Percentiles rank a stretch among this genome's conserved stretches.
Evolutionary conservation across 2,329 filamentous ascomycete genomes (phyloP).

Genomic region (Capronia coronata): DNA sequence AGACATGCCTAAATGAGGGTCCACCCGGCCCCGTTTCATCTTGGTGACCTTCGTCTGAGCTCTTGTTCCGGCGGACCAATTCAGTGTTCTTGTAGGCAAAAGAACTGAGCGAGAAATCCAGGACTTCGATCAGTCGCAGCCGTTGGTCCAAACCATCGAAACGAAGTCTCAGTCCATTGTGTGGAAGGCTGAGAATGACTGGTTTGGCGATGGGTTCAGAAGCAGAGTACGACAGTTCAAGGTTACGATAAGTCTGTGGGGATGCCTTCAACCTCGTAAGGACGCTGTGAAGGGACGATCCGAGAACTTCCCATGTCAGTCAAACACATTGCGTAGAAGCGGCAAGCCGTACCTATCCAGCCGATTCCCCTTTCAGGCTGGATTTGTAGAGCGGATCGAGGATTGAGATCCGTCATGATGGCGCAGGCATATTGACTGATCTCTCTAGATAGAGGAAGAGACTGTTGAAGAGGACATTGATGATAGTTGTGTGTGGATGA

Average conservation of each 20-base stretch:
- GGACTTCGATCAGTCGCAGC: constrained; percentile 79
- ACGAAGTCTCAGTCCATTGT: constrained; percentile 80
- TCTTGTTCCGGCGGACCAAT: constrained; percentile 55
- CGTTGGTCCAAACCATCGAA: constrained; percentile 94
- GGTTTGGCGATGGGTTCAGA: constrained; percentile 66
- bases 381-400: constrained; percentile 47
- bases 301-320: constrained; percentile 57
- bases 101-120: constrained; percentile 79
- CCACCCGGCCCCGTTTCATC: constrained; percentile 44
- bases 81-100: constrained; percentile 78
- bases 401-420: constrained; percentile 16
- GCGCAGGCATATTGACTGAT: constrained; percentile 5
- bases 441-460: neutral
- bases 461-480: neutral
- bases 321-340: constrained; percentile 14
- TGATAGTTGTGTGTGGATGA: neutral
- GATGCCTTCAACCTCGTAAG: constrained; percentile 83
- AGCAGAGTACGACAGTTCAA: constrained; percentile 77
- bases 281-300: constrained; percentile 84
- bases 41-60: constrained; percentile 38
- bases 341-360: constrained; percentile 48
- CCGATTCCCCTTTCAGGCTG: constrained; percentile 61
- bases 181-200: constrained; percentile 67
- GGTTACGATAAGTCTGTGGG: constrained; percentile 70
- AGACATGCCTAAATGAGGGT: constrained; percentile 80